A percentile compares a stretch with the other conserved stretches of the same genome.
Evolutionary conservation across 176 grass and related monocot species (phyloP).

Genomic region (Carex kokanica): DNA sequence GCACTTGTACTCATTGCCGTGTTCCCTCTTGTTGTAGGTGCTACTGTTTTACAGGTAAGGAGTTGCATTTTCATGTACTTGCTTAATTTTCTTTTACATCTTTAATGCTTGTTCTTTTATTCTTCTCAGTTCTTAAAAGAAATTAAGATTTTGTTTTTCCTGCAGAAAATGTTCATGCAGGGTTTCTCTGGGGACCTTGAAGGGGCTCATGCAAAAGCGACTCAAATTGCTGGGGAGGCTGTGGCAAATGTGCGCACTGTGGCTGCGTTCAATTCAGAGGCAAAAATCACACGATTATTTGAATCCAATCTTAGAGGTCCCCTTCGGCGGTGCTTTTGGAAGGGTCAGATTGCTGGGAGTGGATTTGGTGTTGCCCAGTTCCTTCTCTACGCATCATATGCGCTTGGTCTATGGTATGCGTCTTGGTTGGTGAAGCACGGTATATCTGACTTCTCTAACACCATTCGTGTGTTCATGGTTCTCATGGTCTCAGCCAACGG

Average conservation of each 20-base stretch:
- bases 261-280: conserved; percentile 78
- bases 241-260: conserved; percentile 82
- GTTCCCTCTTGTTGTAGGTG: conserved; percentile 78
- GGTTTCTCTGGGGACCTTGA: conserved; percentile 91
- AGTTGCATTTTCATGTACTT: neutral
- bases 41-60: conserved; percentile 65
- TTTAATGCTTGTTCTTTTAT: neutral
- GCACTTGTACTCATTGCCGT: conserved; percentile 80
- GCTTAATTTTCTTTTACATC: neutral
- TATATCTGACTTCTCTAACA: conserved; percentile 79
- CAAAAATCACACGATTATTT: conserved; percentile 66
- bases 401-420: conserved; percentile 73
- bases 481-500: conserved; percentile 95
- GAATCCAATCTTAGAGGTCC: conserved; percentile 62
- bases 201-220: conserved; percentile 69
- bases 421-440: conserved; percentile 87
- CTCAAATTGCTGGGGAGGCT: conserved; percentile 86
- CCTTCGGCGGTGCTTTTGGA: conserved; percentile 86
- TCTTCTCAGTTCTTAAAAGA: neutral
- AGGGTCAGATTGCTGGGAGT: conserved; percentile 75
- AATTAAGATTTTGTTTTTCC: neutral
- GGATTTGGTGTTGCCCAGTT: conserved; percentile 92
- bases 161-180: conserved; percentile 96
- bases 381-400: conserved; percentile 83
- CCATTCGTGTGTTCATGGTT: conserved; percentile 97